phyloP scores from a whole-genome alignment of 2,329 filamentous ascomycete species.

The Cladosporium sphaerospermum region DNA sequence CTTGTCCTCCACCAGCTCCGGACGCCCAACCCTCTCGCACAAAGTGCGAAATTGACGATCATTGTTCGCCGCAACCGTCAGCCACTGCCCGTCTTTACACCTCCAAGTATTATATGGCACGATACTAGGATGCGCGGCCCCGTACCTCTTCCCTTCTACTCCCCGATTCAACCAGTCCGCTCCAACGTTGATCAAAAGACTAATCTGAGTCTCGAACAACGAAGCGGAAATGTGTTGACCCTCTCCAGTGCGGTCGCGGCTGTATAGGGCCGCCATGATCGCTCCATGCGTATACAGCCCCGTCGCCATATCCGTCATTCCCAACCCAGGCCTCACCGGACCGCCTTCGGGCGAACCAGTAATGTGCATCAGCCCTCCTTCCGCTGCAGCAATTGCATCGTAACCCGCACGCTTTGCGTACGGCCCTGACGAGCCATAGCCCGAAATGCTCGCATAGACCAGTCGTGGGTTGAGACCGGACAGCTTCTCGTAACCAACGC shows the following conservation, averaged over 20 bases:
- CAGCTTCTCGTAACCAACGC: slow-evolving; percentile 36
- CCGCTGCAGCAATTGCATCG: slow-evolving; percentile 41
- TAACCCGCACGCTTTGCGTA: slow-evolving; percentile 40
- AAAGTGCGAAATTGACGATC: slow-evolving; percentile 35
- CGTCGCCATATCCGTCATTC: slow-evolving; percentile 41
- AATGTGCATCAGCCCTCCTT: slow-evolving; percentile 40
- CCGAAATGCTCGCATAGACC: slow-evolving; percentile 41
- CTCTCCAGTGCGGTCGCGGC: slow-evolving; percentile 32
- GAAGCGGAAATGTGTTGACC: slow-evolving; percentile 42
- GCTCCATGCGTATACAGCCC: slow-evolving; percentile 42
- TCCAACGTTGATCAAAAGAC: slow-evolving; percentile 39
- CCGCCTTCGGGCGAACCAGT: slow-evolving; percentile 37
- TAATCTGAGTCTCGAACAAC: slow-evolving; percentile 41
- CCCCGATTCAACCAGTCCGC: slow-evolving; percentile 36
- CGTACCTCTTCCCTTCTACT: slow-evolving; percentile 39
- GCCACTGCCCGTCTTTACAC: slow-evolving; percentile 28
- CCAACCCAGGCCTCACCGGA: slow-evolving; percentile 38
- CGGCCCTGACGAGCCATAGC: slow-evolving; percentile 38
- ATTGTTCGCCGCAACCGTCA: slow-evolving; percentile 32
- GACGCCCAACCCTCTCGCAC: slow-evolving; percentile 20
- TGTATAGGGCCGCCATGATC: slow-evolving; percentile 38
- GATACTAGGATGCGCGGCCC: slow-evolving; percentile 42
- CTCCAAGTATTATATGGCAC: slow-evolving; percentile 43
- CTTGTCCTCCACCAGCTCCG: slow-evolving; percentile 24
- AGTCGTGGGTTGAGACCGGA: slow-evolving; percentile 33